Conservation (phyloP, 306 rosid genomes). For the Casuarina equisetifolia region DNA sequence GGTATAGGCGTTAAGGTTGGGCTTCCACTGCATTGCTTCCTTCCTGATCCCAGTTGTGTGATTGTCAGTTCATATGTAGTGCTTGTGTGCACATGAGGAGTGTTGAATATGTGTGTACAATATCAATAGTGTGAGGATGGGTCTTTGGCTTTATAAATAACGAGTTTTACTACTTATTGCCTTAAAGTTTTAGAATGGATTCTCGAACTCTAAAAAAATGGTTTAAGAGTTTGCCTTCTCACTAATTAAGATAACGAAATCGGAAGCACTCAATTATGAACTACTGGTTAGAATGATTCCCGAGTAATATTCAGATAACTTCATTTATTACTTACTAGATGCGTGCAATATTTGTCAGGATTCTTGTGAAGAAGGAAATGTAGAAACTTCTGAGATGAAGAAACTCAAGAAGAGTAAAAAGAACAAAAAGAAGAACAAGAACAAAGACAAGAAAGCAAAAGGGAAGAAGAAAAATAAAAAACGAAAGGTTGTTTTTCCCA, state of each 20-base stretch:
- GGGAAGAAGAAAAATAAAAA: slow-evolving; percentile 9
- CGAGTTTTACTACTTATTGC: no score
- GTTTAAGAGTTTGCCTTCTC: no score
- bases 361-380: slow-evolving; percentile 38
- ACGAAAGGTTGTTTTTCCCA: slow-evolving; percentile 43
- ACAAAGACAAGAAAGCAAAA: neutral
- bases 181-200: no score
- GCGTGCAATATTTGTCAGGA: slow-evolving; percentile 42
- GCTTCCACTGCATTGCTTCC: no score
- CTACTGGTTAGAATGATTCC: neutral
- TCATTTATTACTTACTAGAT: slow-evolving; percentile 8
- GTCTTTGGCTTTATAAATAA: no score
- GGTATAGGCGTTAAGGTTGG: no score
- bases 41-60: no score
- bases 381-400: slow-evolving; percentile 29
- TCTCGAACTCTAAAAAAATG: no score
- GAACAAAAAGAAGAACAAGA: slow-evolving; percentile 33
- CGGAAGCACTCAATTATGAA: neutral
- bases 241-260: neutral
- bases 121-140: no score
- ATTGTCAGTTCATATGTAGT: no score
- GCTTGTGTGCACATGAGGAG: no score
- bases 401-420: slow-evolving; percentile 51
- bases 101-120: no score
- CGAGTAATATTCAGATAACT: slow-evolving; percentile 9